Conservation (phyloP, 768 basidiomycete species). For the Gautieria morchelliformis region DNA sequence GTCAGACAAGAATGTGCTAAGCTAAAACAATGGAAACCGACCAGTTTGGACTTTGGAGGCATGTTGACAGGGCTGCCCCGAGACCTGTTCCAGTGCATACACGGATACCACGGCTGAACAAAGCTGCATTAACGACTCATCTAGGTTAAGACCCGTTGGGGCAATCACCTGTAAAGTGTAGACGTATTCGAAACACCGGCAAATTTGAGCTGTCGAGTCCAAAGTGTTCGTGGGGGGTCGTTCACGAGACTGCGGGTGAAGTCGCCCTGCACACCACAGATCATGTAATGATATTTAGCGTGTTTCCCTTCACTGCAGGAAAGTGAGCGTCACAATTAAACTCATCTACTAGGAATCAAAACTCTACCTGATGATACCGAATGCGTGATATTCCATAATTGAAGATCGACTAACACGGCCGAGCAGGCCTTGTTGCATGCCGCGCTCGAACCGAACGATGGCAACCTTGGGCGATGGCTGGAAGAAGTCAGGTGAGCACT, state of each 20-base stretch:
- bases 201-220: slow-evolving; percentile 78
- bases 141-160: not conserved
- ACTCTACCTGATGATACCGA: slow-evolving; percentile 65
- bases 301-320: slow-evolving; percentile 52
- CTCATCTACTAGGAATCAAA: not conserved
- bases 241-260: slow-evolving; percentile 66
- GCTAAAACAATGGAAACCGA: slow-evolving; percentile 21
- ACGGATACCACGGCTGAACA: slow-evolving; percentile 42
- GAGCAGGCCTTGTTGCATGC: slow-evolving; percentile 77
- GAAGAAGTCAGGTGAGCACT: not conserved
- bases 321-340: not conserved
- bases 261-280: slow-evolving; percentile 76
- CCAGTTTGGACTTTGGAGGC: slow-evolving; percentile 69
- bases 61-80: slow-evolving; percentile 70
- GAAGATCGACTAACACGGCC: slow-evolving; percentile 64
- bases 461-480: slow-evolving; percentile 76
- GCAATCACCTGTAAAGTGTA: slow-evolving; percentile 53
- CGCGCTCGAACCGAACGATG: slow-evolving; percentile 67
- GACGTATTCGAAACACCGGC: slow-evolving; percentile 78
- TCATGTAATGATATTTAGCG: slow-evolving; percentile 71
- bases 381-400: slow-evolving; percentile 76
- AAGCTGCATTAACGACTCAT: not conserved
- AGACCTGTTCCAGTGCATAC: slow-evolving; percentile 79
- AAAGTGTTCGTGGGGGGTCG: slow-evolving; percentile 58
- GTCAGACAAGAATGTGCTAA: not conserved